Percentiles rank a stretch among this genome's conserved stretches.
Conservation (phyloP, 140 eudicot species). For the Anethum foeniculum region DNA sequence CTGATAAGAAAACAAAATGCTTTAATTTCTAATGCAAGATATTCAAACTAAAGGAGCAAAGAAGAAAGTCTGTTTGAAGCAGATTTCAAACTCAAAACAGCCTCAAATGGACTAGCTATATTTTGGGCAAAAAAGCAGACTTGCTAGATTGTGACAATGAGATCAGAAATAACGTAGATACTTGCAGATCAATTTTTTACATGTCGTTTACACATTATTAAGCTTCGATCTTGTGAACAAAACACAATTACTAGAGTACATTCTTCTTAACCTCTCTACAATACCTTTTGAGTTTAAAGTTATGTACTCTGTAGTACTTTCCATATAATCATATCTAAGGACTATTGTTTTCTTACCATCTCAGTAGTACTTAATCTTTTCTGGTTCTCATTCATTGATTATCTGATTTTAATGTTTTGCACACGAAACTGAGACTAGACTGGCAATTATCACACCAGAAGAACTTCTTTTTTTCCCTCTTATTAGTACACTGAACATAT, state of each 20-base stretch:
- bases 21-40: neutral
- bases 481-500: neutral
- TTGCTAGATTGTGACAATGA: neutral
- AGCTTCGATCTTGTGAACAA: neutral
- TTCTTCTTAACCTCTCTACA: neutral
- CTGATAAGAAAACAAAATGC: neutral
- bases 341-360: neutral
- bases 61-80: neutral
- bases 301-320: neutral
- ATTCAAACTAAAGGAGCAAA: neutral
- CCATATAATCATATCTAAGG: neutral
- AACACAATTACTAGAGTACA: neutral
- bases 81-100: neutral
- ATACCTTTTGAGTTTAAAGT: neutral
- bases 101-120: neutral
- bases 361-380: neutral
- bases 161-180: neutral
- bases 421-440: neutral
- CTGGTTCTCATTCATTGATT: neutral
- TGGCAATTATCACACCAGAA: neutral
- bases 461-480: neutral
- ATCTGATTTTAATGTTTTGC: neutral
- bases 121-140: neutral
- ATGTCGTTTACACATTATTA: neutral
- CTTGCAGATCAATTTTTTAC: neutral